These are phyloP conservation scores for Ceratocystis harringtonii DNA, from an alignment of 2,329 filamentous ascomycete species.

Conservation along the genomic window DNA sequence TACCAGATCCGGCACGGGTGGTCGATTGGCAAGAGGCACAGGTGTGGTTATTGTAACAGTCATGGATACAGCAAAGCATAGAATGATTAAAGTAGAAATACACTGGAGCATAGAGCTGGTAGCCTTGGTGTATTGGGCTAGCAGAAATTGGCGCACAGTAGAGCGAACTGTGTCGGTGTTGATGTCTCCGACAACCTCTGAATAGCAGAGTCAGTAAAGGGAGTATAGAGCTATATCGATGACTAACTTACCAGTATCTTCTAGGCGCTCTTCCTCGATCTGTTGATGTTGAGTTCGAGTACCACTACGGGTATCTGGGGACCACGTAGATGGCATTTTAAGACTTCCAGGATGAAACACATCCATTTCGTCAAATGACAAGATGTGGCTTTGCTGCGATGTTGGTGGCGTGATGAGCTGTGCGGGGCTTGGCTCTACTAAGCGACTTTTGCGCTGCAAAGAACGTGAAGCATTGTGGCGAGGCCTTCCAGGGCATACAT, in stretches of 20 bases:
- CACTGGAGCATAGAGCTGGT: constrained; percentile 58
- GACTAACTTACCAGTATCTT: neutral
- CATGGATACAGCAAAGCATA: constrained; percentile 49
- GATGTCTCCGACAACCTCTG: neutral
- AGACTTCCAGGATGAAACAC: neutral
- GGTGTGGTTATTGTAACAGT: constrained; percentile 55
- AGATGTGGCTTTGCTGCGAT: constrained; percentile 1
- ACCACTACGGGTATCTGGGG: neutral
- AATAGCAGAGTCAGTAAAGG: neutral
- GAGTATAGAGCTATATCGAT: neutral
- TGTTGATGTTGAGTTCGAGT: neutral
- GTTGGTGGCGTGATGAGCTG: constrained; percentile 11
- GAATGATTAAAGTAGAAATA: constrained; percentile 44
- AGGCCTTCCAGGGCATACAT: neutral
- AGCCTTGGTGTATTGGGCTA: constrained; percentile 41
- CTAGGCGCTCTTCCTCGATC: neutral
- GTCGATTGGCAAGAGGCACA: constrained; percentile 31
- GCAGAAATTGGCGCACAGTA: constrained; percentile 32
- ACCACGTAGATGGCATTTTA: neutral
- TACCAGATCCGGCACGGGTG: constrained; percentile 65
- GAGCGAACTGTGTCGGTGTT: neutral
- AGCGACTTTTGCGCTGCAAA: neutral
- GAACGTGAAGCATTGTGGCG: neutral
- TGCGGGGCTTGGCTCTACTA: neutral
- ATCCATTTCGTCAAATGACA: constrained; percentile 8